Evolutionary conservation across 768 basidiomycete species (phyloP), one percentile per base, ranked within the genome.

Genomic region (Butyriboletus loyo): DNA sequence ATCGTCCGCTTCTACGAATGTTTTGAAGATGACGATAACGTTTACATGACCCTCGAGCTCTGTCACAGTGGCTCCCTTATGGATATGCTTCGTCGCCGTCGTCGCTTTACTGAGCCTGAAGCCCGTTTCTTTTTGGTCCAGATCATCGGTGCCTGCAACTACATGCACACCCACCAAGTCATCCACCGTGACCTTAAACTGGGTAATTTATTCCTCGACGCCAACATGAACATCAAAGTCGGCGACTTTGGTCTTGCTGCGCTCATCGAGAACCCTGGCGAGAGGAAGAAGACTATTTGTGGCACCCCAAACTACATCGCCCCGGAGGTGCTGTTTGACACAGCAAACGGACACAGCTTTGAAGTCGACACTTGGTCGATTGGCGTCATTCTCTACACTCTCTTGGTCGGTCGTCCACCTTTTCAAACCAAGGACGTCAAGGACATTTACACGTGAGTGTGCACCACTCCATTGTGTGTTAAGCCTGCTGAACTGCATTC

Each of bases 381-480:
- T 44, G 96, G 96, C 14, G 96, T 99, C 49, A 98, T 98, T 54
- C 74, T 98, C 57, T 98, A 98, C 66, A 99, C 96, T 1, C 84
- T 98, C 46, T 76, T 96, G 30, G 79, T 98, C 30, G 97, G 97
- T 13, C 85, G 89, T n/a, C 96, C 96, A 1, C 96, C 96, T 1
- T 99, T 99, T 77, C 97, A 99, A 70, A 98, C 94, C 15, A 94
- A 97, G 67, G 94, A 98, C 47, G 93, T 98, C 63, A 97, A 98
- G 71, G 85, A 84, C 11, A 98, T 98, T 54, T 97, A 98, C 73
- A 87, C 92, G 88, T 89, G 64, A 70, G 84, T 66, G 3, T 46
- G 30, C 40, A n/a, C 51, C 25, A 35, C 7, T 32, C 2, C 31
- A 43, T 49, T 14, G 2, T 2, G 1, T 32, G 3, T 11, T 37